phyloP scores from a whole-genome alignment of 176 grass and related monocot genomes.

The Tillandsia fasciculata region DNA sequence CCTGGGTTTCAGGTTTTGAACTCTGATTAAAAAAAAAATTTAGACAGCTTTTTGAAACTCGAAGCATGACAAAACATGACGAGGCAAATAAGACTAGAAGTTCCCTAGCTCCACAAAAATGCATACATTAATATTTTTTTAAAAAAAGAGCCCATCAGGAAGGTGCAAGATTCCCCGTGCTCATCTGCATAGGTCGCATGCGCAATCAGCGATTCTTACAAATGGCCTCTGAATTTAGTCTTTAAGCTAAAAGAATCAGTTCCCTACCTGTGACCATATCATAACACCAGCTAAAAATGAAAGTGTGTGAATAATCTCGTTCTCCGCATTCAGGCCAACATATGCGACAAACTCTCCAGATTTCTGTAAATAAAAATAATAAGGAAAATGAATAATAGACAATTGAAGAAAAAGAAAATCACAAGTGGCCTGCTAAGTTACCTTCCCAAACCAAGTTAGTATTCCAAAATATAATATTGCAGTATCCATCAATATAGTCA shows the following conservation, averaged over 20 bases:
- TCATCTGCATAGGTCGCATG: too few species aligned
- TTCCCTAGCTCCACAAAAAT: too few species aligned
- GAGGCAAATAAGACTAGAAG: too few species aligned
- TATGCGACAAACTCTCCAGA: conserved; percentile 44
- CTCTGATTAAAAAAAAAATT: too few species aligned
- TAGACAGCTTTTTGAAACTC: too few species aligned
- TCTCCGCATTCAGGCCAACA: conserved; percentile 70
- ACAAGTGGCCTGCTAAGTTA: conserved; percentile 28
- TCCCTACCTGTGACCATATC: conserved; percentile 92
- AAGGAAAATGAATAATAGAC: conserved; percentile 14
- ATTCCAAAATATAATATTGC: conserved; percentile 74
- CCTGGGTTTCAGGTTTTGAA: too few species aligned
- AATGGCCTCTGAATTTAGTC: not conserved
- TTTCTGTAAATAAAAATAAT: conserved; percentile 36
- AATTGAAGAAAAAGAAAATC: conserved; percentile 12
- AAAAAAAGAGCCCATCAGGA: too few species aligned
- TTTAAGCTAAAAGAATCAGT: conserved; percentile 1
- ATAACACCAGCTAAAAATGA: conserved; percentile 90
- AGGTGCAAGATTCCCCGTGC: too few species aligned
- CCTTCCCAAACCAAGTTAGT: conserved; percentile 96
- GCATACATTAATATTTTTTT: too few species aligned
- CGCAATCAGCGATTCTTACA: not conserved
- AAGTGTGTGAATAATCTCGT: conserved; percentile 91
- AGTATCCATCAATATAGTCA: conserved; percentile 83
- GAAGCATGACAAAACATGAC: too few species aligned